Evolutionary conservation across 345 rosid species (phyloP), one percentile per base, ranked within the genome.

Genomic region (Dipteronia sinensis): DNA sequence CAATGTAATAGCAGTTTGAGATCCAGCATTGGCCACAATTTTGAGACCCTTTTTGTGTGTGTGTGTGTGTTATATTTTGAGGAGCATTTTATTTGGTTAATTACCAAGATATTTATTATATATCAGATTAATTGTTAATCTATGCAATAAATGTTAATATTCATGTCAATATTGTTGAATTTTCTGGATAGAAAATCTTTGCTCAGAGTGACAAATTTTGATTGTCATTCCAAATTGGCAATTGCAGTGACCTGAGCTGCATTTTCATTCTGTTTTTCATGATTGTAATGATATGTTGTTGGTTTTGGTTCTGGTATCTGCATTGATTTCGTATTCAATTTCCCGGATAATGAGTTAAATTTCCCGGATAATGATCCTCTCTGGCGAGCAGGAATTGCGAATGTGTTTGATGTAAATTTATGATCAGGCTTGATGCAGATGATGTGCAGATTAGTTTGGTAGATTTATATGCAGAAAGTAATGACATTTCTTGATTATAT

Each of bases 1-100:
- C 82, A 76, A 70, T 69, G 15, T 25, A 59, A 61, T 75, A 73
- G 67, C 74, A 16, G 29, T 69, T 65, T 69, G 59, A 55, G 65
- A 67, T 4, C 4, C 38, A 31, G 34, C 34, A 74, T 10, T 59
- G 49, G 72, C 66, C 78, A 64, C 68, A 38, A 58, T 38, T 72
- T 68, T 5, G 65, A 47, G 29, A 16, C 20, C 19, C 70, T 58
- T n/a, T 58, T 9, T 6, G 7, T 58, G 3, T 20, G 19, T 7
- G 19, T 58, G 15, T 16, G 15, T 15, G 16, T 19, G 0, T 2
- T 56, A 7, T 56, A 7, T 56, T 56, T 22, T 59, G 64, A 19
- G 11, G 27, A 10, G 77, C 73, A 65, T 59, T 34, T 56, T 34
- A 34, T 34, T 4, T 22, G 17, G n/a, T 17, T 7, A 2, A 2